Evolutionary conservation across 345 rosid species (phyloP), one percentile per base, ranked within the genome.

Genomic region (Salix caprea): DNA sequence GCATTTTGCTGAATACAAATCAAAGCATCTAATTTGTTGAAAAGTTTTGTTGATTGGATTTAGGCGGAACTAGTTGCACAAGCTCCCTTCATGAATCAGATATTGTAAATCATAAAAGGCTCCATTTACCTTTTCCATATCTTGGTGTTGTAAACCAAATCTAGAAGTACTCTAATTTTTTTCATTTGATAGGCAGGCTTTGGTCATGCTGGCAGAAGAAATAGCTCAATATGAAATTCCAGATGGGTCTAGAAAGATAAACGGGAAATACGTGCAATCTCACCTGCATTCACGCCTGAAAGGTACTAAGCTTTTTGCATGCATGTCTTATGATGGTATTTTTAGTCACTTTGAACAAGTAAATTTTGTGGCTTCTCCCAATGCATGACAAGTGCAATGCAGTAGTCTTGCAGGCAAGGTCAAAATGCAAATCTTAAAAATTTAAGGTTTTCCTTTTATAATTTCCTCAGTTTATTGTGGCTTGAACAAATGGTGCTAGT

Each of bases 251-350:
- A 92, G 98, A 83, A 91, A 91, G 83, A 91, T 94, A 67, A 88
- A 90, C 67, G 98, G 98, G 58, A 94, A 88, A 76, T 91, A 90
- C 85, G 86, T 94, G 76, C 97, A 94, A 10, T 91, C 96, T 10
- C 97, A 94, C 76, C 95, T 94, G 77, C 86, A 79, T 71, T 79
- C 87, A 26, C 91, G 95, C 42, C 88, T 92, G 83, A 85, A 87
- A 76, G 97, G 98, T 94, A 76, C 12, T 48, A n/a, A 69, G 24
- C 23, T 42, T 52, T 34, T 72, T 24, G 34, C 65, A 26, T 67
- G 19, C 12, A 34, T 34, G 60, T 26, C 32, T 68, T n/a, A 39
- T 14, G 54, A 19, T 4, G 21, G 65, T 74, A 1, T 2, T 10
- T 72, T 37, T 39, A 14, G 40, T 56, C 3, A 24, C 19, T 65